phyloP scores from a whole-genome alignment of 306 rosid genomes.

The Cucurbita argyrosperma region DNA sequence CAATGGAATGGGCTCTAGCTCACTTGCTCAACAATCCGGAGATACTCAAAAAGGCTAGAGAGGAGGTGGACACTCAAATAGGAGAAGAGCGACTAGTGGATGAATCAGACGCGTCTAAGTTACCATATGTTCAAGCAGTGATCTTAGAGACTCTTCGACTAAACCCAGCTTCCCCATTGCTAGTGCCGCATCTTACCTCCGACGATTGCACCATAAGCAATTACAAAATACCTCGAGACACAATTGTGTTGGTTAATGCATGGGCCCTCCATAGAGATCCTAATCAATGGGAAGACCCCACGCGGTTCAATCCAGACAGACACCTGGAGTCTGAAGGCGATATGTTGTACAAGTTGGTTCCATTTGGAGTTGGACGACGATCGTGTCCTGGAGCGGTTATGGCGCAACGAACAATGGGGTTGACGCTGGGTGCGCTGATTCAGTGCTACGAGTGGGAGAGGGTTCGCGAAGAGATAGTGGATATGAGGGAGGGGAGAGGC shows the following conservation, averaged over 20 bases:
- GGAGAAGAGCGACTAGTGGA: background rate
- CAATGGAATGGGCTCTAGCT: too few species aligned
- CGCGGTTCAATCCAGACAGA: conserved; percentile 17
- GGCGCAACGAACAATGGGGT: conserved; percentile 12
- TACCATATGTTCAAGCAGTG: conserved; percentile 15
- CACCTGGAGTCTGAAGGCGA: background rate
- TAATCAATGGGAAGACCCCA: conserved; percentile 15
- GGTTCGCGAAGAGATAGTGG: background rate
- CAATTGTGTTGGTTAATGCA: conserved; percentile 13
- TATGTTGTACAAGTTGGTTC: conserved; percentile 14
- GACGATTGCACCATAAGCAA: conserved; percentile 14
- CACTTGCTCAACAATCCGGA: too few species aligned
- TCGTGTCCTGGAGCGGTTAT: conserved; percentile 31
- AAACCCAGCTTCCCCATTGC: background rate
- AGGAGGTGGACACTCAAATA: too few species aligned
- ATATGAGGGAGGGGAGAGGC: background rate
- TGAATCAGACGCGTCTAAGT: conserved; percentile 12
- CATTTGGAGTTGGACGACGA: conserved; percentile 37
- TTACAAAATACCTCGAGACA: conserved; percentile 7
- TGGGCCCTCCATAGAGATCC: conserved; percentile 24
- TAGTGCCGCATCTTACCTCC: conserved; percentile 9
- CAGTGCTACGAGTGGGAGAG: conserved; percentile 29
- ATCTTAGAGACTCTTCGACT: conserved; percentile 5
- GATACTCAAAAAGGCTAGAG: too few species aligned
- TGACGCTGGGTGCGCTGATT: conserved; percentile 15